Evolutionary conservation across 116 monocot genomes (phyloP).

Genomic region (Zostera marina): DNA sequence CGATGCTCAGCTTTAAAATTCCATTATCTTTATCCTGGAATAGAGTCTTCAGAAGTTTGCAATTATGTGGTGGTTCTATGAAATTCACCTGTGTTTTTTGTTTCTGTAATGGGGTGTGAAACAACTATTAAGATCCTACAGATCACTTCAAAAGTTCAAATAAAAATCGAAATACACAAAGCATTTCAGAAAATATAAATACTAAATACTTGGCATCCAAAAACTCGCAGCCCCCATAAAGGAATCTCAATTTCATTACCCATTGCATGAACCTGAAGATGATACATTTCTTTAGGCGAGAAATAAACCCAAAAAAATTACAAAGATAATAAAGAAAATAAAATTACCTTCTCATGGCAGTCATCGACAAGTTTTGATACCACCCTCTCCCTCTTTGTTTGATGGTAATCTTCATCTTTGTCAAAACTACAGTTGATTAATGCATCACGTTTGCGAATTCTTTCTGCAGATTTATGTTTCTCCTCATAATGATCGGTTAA

Average conservation of each 20-base stretch:
- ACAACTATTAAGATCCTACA: neutral
- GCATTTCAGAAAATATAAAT: neutral
- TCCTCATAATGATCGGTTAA: slow-evolving; percentile 43
- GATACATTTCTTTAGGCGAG: neutral
- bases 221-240: slow-evolving; percentile 2
- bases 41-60: slow-evolving; percentile 32
- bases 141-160: neutral
- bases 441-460: neutral
- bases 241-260: neutral
- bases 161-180: neutral
- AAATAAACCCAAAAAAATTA: neutral
- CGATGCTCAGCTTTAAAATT: slow-evolving; percentile 18
- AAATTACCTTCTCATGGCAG: slow-evolving; percentile 54
- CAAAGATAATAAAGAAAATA: neutral
- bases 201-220: neutral
- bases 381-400: slow-evolving; percentile 27
- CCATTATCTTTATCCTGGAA: slow-evolving; percentile 11
- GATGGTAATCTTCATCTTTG: slow-evolving; percentile 28
- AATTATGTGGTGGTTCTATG: slow-evolving; percentile 16
- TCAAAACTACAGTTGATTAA: slow-evolving; percentile 32
- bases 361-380: slow-evolving; percentile 46
- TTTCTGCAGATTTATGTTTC: slow-evolving; percentile 10
- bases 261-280: neutral
- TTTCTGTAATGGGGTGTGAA: slow-evolving; percentile 26
- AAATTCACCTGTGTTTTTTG: slow-evolving; percentile 11